These are phyloP conservation scores for Colletotrichum sp. DNA, from an alignment of 2,329 filamentous ascomycete species.

Conservation along the genomic window DNA sequence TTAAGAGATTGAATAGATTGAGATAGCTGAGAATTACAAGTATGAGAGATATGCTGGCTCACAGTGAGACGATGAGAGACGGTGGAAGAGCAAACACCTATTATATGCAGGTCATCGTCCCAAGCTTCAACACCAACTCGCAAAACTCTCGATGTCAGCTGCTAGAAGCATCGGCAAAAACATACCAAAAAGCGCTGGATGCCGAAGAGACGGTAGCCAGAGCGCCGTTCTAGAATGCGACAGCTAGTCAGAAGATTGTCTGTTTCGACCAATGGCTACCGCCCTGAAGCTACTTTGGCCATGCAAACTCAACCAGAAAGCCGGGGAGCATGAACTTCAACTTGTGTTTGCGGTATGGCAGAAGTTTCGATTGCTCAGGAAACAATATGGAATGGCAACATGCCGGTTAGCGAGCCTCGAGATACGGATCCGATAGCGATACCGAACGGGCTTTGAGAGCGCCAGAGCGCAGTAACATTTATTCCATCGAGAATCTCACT, in stretches of 20 bases:
- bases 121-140: neutral
- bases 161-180: neutral
- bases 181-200: neutral
- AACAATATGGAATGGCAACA: neutral
- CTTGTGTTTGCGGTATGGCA: neutral
- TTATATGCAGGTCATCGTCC: neutral
- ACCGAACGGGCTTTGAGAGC: neutral
- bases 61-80: accelerated
- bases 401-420: neutral
- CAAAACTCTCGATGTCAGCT: neutral
- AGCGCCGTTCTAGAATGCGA: neutral
- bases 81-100: neutral
- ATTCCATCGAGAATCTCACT: neutral
- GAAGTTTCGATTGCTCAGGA: neutral
- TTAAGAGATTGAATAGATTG: accelerated
- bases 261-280: neutral
- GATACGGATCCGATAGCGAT: neutral
- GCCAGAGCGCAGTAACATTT: neutral
- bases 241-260: neutral
- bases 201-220: neutral
- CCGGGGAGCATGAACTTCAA: neutral
- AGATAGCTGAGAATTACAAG: neutral
- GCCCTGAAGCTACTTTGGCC: neutral
- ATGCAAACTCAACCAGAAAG: neutral
- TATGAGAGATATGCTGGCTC: too few species aligned